Evolutionary conservation across 176 grass and related monocot species (phyloP).

Genomic region (Carex myosuroides): DNA sequence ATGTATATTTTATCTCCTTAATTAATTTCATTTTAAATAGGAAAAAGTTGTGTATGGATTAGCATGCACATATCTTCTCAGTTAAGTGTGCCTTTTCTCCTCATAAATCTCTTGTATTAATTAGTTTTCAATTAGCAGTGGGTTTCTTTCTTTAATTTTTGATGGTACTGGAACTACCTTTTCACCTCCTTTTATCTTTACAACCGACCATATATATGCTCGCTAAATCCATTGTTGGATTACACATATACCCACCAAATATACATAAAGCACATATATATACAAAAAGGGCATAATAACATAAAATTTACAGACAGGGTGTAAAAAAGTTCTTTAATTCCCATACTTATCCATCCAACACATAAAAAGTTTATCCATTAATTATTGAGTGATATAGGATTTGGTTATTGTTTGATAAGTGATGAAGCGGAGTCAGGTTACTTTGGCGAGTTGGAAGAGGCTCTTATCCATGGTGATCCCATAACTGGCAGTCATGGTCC

Average conservation of each 20-base stretch:
- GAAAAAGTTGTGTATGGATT: slow-evolving; percentile 16
- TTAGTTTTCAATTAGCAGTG: slow-evolving; percentile 54
- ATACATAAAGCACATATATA: slow-evolving; percentile 23
- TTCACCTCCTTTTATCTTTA: slow-evolving; percentile 58
- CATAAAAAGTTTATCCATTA: slow-evolving; percentile 22
- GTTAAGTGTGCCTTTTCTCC: slow-evolving; percentile 19
- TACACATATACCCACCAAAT: slow-evolving; percentile 58
- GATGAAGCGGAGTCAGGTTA: slow-evolving; percentile 57
- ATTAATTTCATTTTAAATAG: neutral
- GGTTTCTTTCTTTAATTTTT: slow-evolving; percentile 30
- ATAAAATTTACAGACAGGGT: neutral
- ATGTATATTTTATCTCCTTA: slow-evolving; percentile 8
- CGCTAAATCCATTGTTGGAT: slow-evolving; percentile 44
- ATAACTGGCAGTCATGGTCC: slow-evolving; percentile 17
- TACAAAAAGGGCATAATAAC: slow-evolving; percentile 4
- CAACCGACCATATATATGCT: slow-evolving; percentile 55
- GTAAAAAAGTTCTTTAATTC: neutral
- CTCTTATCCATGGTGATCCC: slow-evolving; percentile 56
- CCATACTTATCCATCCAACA: slow-evolving; percentile 72
- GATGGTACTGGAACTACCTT: neutral
- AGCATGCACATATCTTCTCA: slow-evolving; percentile 7
- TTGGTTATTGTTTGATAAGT: slow-evolving; percentile 51
- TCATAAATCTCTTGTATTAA: slow-evolving; percentile 22
- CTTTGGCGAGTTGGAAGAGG: slow-evolving; percentile 80
- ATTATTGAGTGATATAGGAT: slow-evolving; percentile 20